Conservation (phyloP, 2,329 filamentous ascomycete genomes). For the Aspergillus arachidicola region DNA sequence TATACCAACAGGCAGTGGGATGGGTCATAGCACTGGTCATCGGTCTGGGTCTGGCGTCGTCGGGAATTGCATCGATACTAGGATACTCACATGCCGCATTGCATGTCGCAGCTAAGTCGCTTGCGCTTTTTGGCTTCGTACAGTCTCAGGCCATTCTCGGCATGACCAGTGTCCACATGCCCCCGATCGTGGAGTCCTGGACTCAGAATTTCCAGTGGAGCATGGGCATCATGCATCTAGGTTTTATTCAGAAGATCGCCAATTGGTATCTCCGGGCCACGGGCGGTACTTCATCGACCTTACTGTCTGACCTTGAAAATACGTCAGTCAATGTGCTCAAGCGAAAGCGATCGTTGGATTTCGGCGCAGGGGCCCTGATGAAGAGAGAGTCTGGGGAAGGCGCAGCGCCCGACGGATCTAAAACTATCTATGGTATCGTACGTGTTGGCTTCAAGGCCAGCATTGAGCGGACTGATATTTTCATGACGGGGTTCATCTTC, state of each 20-base stretch:
- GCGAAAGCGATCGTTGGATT: conserved; percentile 49
- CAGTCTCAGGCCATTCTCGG: conserved; percentile 90
- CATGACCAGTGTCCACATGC: conserved; percentile 75
- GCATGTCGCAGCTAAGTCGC: conserved; percentile 86
- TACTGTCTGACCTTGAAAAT: conserved; percentile 71
- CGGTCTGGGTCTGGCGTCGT: conserved; percentile 77
- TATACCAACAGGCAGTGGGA: conserved; percentile 82
- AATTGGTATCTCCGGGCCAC: conserved; percentile 96
- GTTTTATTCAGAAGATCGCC: conserved; percentile 83
- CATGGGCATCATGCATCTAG: conserved; percentile 86
- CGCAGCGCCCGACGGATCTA: conserved; percentile 21
- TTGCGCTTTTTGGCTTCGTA: conserved; percentile 91
- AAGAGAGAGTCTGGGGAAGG: conserved; percentile 46
- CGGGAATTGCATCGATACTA: conserved; percentile 82
- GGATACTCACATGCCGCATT: conserved; percentile 92
- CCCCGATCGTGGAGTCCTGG: conserved; percentile 87
- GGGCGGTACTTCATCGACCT: conserved; percentile 76
- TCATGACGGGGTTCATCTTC: conserved; percentile 87
- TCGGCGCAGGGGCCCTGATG: conserved; percentile 31
- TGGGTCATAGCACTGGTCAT: conserved; percentile 88
- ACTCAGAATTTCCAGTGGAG: conserved; percentile 98
- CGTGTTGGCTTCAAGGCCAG: conserved; percentile 81
- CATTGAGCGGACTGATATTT: conserved; percentile 89
- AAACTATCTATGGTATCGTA: conserved; percentile 76
- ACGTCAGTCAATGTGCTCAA: conserved; percentile 84